Conservation (phyloP, 371 early-diverging fungal genomes). For the Mucor racemosus region DNA sequence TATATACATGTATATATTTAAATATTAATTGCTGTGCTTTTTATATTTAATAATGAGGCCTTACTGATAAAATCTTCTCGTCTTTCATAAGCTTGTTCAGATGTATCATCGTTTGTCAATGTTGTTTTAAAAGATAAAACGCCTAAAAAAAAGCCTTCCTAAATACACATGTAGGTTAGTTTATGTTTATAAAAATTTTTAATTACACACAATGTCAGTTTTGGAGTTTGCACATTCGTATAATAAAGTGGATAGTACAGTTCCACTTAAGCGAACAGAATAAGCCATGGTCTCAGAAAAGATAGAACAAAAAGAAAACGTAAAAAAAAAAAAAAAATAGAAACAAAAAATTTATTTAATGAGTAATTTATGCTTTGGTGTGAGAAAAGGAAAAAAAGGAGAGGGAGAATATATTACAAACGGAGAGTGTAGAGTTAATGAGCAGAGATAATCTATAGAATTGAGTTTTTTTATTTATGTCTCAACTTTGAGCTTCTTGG, state of each 20-base stretch:
- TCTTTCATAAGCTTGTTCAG: conserved; percentile 22
- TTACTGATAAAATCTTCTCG: conserved; percentile 30
- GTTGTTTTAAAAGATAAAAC: conserved; percentile 17
- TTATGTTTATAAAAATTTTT: no score
- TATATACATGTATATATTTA: no score
- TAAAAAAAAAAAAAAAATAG: conserved; percentile 8
- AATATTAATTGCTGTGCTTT: no score
- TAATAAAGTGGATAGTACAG: conserved; percentile 26
- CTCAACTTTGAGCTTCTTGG: conserved; percentile 20
- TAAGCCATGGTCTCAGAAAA: conserved; percentile 17
- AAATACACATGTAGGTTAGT: no score
- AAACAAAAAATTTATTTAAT: neutral
- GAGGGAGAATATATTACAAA: neutral
- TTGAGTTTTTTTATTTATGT: conserved; percentile 3
- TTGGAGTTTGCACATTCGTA: conserved; percentile 28
- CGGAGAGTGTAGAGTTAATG: neutral
- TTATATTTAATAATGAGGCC: no score
- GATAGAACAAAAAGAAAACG: neutral
- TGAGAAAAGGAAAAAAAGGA: neutral
- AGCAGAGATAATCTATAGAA: neutral
- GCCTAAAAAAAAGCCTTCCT: conserved; percentile 34
- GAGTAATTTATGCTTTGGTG: conserved; percentile 1
- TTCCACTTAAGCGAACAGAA: conserved; percentile 28
- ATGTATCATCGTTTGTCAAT: conserved; percentile 18
- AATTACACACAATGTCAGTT: conserved; percentile 22